Base-by-base conservation (phyloP, 805 yeast genomes). In the Candida dajiaensis region DNA sequence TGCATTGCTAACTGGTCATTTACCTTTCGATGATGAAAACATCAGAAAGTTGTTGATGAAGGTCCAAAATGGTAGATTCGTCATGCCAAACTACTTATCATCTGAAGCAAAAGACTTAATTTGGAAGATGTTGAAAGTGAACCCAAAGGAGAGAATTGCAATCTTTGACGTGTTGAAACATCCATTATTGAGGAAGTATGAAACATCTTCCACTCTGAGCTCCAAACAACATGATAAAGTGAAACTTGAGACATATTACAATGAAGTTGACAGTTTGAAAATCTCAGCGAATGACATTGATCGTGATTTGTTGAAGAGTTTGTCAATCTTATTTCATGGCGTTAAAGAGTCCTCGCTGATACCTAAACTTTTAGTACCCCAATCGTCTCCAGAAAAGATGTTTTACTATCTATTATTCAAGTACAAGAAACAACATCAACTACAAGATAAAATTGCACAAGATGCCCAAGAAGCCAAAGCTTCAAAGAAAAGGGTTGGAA, bases 21-120 rank as follows among this genome's bases (percentile, higher is more conserved):
- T 94, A 48, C 99, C 99, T 2, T 94, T 94, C 63, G 99, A 94
- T 66, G 97, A 94, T 66, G 97, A 92, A 54, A 89, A 89, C 64
- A 89, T 94, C 53, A 77, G 98, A 57, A 83, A 85, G 58, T 71
- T 94, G 52, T 72, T 94, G 42, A 70, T 89, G 55, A 94, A 94
- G 63, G 99, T 94, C 20, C 97, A 92, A 68, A 79, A 83, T 45
- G 99, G 99, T 36, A 77, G 78, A 57, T 94, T 82, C 64, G 77
- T 77, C 47, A 87, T 92, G 83, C 97, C 97, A 33, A 74, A 73
- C 39, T 81, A 83, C 49, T 70, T 94, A 37, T 84, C 95, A 3
- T 54, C 71, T 26, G 96, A 94, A 55, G 98, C 99, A 6, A 81
- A 80, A 60, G 97, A 94, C 65, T 74, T 94, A 52, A 85, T 94